Evolutionary conservation across 306 rosid genomes (phyloP), one percentile per base, ranked within the genome.

Genomic region (Aeschynomene evenia): DNA sequence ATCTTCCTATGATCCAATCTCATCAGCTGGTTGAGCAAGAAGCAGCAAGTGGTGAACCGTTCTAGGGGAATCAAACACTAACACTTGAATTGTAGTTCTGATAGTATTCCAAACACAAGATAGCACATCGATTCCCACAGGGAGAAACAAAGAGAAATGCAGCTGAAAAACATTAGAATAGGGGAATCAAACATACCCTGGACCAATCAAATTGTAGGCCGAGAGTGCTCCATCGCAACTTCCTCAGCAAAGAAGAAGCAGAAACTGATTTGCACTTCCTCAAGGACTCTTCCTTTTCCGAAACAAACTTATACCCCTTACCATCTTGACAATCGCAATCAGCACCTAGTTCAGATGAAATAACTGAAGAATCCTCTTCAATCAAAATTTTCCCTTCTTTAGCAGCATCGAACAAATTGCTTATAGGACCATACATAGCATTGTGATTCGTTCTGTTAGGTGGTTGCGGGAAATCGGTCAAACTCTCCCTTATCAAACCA

Each of bases 161-260:
- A 63, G 40, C 71, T 37, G 10, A 28, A 28, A 39, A 76, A 21
- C 6, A 78, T 4, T 4, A 15, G 12, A 46, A 4, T 8, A 3
- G 33, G 45, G 19, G 16, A 68, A 51, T 28, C 48, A 55, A 70
- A 73, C 73, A 37, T 81, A 91, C 98, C 79, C 84, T 90, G 66
- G 99, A 94, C 99, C 99, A 88, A 56, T 94, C 92, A 78, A 87
- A 94, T 71, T 94, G 97, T 74, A 88, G 72, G 74, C 97, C 97
- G 33, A 88, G 95, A 52, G 99, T 94, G 85, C 97, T 94, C 99
- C 99, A 91, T 24, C 99, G 92, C 81, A 91, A 75, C 81, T 94
- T 94, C 34, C 86, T 81, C 63, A 87, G 79, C 9, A 91, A 86
- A 66, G 72, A 72, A 64, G 91, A 54, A 62, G 96, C 88, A 37